Percentiles rank a stretch among this genome's conserved stretches.
phyloP scores from a whole-genome alignment of 2,329 filamentous ascomycete species.

The Calonectria pteridis region DNA sequence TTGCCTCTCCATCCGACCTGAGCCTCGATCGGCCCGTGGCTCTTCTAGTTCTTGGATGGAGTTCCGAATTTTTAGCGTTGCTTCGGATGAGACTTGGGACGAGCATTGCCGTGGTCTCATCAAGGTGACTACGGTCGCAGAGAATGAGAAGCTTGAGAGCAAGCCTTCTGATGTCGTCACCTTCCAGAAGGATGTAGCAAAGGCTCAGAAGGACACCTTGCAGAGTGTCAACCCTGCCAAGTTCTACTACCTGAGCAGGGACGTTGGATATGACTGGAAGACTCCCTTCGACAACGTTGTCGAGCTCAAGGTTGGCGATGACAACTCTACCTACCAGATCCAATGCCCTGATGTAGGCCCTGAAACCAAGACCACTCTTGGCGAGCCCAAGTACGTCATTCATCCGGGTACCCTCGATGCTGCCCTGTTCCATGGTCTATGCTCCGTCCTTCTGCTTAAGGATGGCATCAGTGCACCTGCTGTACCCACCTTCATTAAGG shows the following conservation, averaged over 20 bases:
- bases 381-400: conserved; percentile 14
- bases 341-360: conserved; percentile 16
- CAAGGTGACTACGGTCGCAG: not conserved
- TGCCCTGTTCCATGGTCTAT: conserved; percentile 15
- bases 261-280: conserved; percentile 19
- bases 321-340: conserved; percentile 4
- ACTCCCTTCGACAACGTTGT: conserved; percentile 17
- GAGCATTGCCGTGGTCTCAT: conserved; percentile 27
- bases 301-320: conserved; percentile 10
- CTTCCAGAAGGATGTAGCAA: not conserved
- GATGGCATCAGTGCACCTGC: conserved; percentile 7
- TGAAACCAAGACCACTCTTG: not conserved
- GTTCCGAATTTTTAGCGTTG: conserved; percentile 28
- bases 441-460: conserved; percentile 16
- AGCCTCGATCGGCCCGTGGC: conserved; percentile 23
- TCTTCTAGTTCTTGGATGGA: conserved; percentile 26
- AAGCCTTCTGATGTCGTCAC: not conserved
- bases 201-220: not conserved
- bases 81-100: conserved; percentile 10
- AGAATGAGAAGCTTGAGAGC: not conserved
- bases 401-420: conserved; percentile 15
- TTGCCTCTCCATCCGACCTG: conserved; percentile 22
- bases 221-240: conserved; percentile 11
- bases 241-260: conserved; percentile 19
- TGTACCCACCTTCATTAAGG: conserved; percentile 18